Evolutionary conservation across 495 filamentous ascomycete species (phyloP), one percentile per base, ranked within the genome.

Genomic region (Trichocladium antarcticum): DNA sequence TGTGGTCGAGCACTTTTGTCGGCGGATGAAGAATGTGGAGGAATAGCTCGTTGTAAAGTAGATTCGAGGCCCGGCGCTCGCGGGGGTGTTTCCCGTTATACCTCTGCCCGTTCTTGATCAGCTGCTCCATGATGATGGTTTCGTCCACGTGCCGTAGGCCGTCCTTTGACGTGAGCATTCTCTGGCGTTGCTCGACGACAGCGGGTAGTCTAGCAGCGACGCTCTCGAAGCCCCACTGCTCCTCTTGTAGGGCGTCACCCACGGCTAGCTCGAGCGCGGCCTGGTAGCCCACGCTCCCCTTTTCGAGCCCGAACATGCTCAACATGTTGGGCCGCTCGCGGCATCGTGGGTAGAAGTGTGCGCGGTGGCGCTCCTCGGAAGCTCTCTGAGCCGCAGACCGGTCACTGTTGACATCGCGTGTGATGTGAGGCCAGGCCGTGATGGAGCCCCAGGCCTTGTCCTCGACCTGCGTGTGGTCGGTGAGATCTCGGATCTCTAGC

Each of bases 211-310:
- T 67, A 20, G 66, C 66, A n/a, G 58, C 68, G 9, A 72, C 49
- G 41, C 59, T 66, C 34, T 70, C 61, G 40, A 74, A 70, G 16
- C 76, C 70, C 42, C 70, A 70, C 54, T 71, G 72, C 53, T 74
- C 68, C 41, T 74, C 68, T 48, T 75, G 69, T 21, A 80, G 57
- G 6, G 75, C 69, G 58, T 88, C 85, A 12, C 80, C 76, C 19
- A 83, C 74, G 0, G 76, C 69, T 15, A 84, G 65, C 61, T 89
- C 82, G 16, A 89, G 68, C 15, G 81, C 86, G 42, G 84, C 78
- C 49, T 80, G 75, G 56, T 81, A 86, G n/a, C 84, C 85, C 20
- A 87, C 64, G 29, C 83, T 83, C 5, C 85, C 85, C 35, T 79
- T 78, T 58, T 90, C 85, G 35, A 77, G 67, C 37, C 84, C 80